Conservation (phyloP, 768 basidiomycete genomes). For the Boletus vinaceobasis region DNA sequence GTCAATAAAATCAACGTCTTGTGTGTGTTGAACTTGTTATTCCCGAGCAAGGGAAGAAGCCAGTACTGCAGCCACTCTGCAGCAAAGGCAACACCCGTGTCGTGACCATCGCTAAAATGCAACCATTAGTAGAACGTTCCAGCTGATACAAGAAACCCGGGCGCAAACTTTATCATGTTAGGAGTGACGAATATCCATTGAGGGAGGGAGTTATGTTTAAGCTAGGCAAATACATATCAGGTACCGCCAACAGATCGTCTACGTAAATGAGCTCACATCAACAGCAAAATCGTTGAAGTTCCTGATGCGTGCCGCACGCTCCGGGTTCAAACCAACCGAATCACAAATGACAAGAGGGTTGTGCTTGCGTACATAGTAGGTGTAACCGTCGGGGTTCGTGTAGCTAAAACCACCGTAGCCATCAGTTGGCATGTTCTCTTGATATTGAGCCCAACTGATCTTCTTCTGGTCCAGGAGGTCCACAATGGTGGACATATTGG, state of each 20-base stretch:
- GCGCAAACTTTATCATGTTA: conserved; percentile 38
- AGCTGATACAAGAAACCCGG: background rate
- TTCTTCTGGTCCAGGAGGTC: conserved; percentile 54
- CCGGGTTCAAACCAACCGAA: conserved; percentile 41
- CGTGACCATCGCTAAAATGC: conserved; percentile 51
- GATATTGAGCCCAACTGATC: conserved; percentile 37
- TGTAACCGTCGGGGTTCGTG: background rate
- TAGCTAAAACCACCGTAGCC: conserved; percentile 43
- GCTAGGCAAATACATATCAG: conserved; percentile 5
- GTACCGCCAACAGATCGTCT: too few relatives aligned
- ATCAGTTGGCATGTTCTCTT: conserved; percentile 50
- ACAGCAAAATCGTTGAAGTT: conserved; percentile 52
- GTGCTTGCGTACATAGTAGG: conserved; percentile 49
- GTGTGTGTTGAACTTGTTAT: conserved; percentile 47
- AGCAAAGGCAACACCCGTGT: conserved; percentile 50
- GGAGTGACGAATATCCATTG: conserved; percentile 56
- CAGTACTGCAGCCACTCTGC: conserved; percentile 46
- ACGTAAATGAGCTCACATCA: conserved; percentile 34
- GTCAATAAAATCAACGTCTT: conserved; percentile 56
- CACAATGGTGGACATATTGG: conserved; percentile 52
- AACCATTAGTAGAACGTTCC: background rate
- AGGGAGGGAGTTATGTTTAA: conserved; percentile 49
- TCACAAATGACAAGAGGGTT: conserved; percentile 40
- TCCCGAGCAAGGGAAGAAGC: conserved; percentile 49
- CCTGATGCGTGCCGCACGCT: conserved; percentile 26